phyloP scores from a whole-genome alignment of 2,329 filamentous ascomycete genomes.

The Gnomoniopsis sp. region DNA sequence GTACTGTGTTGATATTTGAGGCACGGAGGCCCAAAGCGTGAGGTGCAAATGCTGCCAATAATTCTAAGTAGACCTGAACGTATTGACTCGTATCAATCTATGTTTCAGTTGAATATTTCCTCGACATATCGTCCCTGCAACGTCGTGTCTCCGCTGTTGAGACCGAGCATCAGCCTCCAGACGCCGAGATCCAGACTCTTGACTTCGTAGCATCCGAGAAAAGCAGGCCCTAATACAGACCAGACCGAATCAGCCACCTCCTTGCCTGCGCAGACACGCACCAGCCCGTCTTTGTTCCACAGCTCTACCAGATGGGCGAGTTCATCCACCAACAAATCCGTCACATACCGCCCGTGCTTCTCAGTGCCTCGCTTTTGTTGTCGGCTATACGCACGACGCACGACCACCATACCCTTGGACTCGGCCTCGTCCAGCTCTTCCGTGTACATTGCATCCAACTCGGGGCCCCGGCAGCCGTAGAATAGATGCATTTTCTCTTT shows the following conservation, averaged over 20 bases:
- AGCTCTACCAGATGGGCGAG: not conserved
- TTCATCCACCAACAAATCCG: not conserved
- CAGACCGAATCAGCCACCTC: not conserved
- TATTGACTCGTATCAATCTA: too few relatives aligned
- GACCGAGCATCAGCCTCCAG: not conserved
- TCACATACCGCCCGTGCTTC: not conserved
- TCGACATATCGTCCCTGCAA: constrained; percentile 1
- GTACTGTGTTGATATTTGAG: not conserved
- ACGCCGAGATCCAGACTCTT: not conserved
- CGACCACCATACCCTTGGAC: not conserved
- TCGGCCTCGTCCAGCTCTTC: not conserved
- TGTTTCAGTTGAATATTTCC: too few relatives aligned
- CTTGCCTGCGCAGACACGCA: not conserved
- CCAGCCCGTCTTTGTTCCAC: not conserved
- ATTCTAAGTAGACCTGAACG: not conserved
- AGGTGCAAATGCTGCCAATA: not conserved
- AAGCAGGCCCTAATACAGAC: not conserved
- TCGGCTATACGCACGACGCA: constrained; percentile 1
- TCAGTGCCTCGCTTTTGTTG: too few relatives aligned
- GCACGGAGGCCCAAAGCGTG: not conserved
- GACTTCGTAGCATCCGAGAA: not conserved
- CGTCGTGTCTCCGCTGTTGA: not conserved
- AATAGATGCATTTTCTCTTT: not conserved
- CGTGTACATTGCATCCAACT: not conserved
- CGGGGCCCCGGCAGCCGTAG: constrained; percentile 1